Evolutionary conservation across 2,329 filamentous ascomycete genomes (phyloP), one percentile per base, ranked within the genome.

Genomic region (Rhytidhysteron rufulum): DNA sequence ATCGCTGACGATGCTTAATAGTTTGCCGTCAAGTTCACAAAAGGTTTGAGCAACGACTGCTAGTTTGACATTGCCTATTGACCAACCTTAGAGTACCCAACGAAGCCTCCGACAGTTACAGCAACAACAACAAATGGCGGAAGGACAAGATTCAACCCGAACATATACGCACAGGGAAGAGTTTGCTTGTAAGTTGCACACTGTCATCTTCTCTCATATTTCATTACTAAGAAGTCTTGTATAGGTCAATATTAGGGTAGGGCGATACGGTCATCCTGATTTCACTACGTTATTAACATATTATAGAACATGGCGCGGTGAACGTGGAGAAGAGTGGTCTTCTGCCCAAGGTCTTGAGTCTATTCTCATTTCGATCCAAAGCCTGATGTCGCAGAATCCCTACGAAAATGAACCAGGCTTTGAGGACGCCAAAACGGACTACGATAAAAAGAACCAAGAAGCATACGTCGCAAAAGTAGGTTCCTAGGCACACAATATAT

Each of bases 371-470:
- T 97, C 91, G 4, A 96, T 98, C 42, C 93, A 98, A 66, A 96
- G 90, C 63, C 73, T 98, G 32, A 90, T 98, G 85, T 95, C 89
- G 1, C 70, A 80, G 20, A 95, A 96, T 54, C 93, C 91, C 0
- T 97, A 95, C 66, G 88, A 93, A 60, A 96, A 97, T 55, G 93
- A 98, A 62, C 93, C 93, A 1, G 93, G 93, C 5, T 96, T 88
- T 53, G 91, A 97, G 62, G 78, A 85, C 44, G 79, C 83, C 10
- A 84, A 83, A 33, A 75, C 78, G 7, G 68, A 75, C 1, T 68
- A 74, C 4, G 88, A 95, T 62, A 84, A 86, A 66, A 80, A 82
- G 63, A 76, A 82, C 43, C 86, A 90, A 63, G 76, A 78, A 45
- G 74, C 80, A 8, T 96, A 96, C 56, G 76, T 86, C 10, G 79